A percentile compares a stretch with the other conserved stretches of the same genome.
Evolutionary conservation across 495 filamentous ascomycete genomes (phyloP).

Genomic region (Xylaria cubensis): DNA sequence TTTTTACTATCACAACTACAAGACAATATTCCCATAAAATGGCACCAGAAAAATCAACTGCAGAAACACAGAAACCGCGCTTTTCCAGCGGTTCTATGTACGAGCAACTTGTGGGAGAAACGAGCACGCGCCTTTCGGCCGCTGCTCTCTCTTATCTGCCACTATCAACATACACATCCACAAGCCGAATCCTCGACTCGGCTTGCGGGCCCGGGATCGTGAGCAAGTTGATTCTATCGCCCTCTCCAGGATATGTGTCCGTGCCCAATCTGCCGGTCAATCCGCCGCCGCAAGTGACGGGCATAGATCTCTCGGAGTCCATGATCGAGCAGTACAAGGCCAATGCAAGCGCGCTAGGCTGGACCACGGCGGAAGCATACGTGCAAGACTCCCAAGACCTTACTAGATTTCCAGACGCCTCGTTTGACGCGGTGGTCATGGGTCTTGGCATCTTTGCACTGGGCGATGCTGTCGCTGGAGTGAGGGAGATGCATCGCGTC

Average conservation of each 20-base stretch:
- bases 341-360: slow-evolving; percentile 30
- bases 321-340: slow-evolving; percentile 33
- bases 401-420: slow-evolving; percentile 31
- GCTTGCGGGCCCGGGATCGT: slow-evolving; percentile 35
- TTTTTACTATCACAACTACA: background rate
- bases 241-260: slow-evolving; percentile 26
- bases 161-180: slow-evolving; percentile 31
- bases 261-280: slow-evolving; percentile 31
- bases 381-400: slow-evolving; percentile 35
- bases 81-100: slow-evolving; percentile 27
- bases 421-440: slow-evolving; percentile 40
- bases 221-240: slow-evolving; percentile 31
- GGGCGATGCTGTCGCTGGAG: slow-evolving; percentile 30
- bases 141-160: slow-evolving; percentile 32
- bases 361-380: slow-evolving; percentile 29
- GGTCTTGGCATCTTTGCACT: slow-evolving; percentile 38
- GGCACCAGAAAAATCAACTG: background rate
- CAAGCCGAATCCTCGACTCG: slow-evolving; percentile 35
- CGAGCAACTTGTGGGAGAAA: slow-evolving; percentile 29
- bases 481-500: slow-evolving; percentile 40
- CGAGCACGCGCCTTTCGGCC: slow-evolving; percentile 29
- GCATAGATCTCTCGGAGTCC: slow-evolving; percentile 30
- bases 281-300: slow-evolving; percentile 31
- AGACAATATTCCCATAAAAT: background rate
- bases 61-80: background rate